Percentiles rank a stretch among this genome's conserved stretches.
phyloP scores from a whole-genome alignment of 1,284 basidiomycete species.

The Phylloboletellus chloephorus region DNA sequence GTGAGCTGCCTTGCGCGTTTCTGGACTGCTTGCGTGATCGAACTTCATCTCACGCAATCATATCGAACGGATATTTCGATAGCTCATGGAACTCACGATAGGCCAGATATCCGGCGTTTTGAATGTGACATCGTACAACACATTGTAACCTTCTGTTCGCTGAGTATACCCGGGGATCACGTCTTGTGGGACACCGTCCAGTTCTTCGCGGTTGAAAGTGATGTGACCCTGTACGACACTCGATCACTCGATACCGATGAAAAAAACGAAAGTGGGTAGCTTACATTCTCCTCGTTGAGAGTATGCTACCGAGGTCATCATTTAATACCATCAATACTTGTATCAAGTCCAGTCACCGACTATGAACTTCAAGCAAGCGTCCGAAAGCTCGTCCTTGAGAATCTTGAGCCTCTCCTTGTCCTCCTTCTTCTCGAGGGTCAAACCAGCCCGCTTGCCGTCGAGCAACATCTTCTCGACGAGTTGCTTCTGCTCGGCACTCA shows the following conservation, averaged over 20 bases:
- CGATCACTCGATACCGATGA: neutral
- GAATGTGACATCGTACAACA: conserved; percentile 56
- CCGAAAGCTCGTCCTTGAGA: conserved; percentile 65
- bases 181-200: conserved; percentile 71
- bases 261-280: conserved; percentile 7
- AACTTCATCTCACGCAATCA: conserved; percentile 42
- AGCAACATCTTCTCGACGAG: conserved; percentile 73
- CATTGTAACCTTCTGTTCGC: conserved; percentile 47
- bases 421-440: conserved; percentile 62
- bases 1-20: conserved; percentile 58
- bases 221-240: conserved; percentile 44
- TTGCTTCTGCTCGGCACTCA: conserved; percentile 61
- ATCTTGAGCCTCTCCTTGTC: conserved; percentile 48
- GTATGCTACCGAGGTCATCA: conserved; percentile 56
- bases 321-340: neutral
- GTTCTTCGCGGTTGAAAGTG: conserved; percentile 61
- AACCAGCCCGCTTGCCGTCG: conserved; percentile 69
- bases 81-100: conserved; percentile 41
- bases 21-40: conserved; percentile 64
- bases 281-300: conserved; percentile 76
- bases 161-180: conserved; percentile 68
- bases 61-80: neutral
- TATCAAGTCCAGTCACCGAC: conserved; percentile 36
- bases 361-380: conserved; percentile 68
- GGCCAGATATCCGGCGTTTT: conserved; percentile 67